Percentiles rank a stretch among this genome's conserved stretches.
Conservation (phyloP, 371 early-diverging fungal species). For the Saksenaea vasiformis region DNA sequence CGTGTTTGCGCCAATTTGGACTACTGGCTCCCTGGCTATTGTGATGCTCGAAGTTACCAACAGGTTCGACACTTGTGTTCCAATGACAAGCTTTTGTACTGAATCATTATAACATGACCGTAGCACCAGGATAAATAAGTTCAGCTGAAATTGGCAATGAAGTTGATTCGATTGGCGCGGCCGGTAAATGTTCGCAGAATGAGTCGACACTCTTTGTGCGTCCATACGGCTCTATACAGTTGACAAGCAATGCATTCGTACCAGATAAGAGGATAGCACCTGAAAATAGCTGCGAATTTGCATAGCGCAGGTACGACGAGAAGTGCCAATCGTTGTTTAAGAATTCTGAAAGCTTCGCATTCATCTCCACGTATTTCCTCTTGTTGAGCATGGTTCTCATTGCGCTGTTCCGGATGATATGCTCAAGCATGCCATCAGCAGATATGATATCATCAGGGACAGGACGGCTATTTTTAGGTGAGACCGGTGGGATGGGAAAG, state of each 20-base stretch:
- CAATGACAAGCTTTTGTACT: background rate
- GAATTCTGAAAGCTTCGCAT: too few relatives aligned
- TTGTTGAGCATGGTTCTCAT: too few relatives aligned
- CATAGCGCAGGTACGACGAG: too few relatives aligned
- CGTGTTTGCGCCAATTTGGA: background rate
- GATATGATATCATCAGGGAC: too few relatives aligned
- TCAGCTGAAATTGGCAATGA: background rate
- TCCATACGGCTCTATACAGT: background rate
- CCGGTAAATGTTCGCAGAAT: background rate
- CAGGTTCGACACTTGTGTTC: background rate
- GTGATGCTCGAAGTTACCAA: background rate
- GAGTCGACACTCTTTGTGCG: background rate
- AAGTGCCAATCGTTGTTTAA: too few relatives aligned
- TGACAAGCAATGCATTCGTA: background rate
- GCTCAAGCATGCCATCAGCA: too few relatives aligned
- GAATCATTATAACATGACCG: background rate
- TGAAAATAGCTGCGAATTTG: too few relatives aligned
- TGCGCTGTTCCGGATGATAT: too few relatives aligned
- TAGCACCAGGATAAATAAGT: background rate
- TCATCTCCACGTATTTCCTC: too few relatives aligned
- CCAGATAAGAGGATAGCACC: too few relatives aligned
- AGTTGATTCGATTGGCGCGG: background rate
- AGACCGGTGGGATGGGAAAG: too few relatives aligned
- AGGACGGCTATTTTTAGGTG: too few relatives aligned
- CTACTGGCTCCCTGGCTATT: background rate